phyloP scores from a whole-genome alignment of 805 yeast genomes.

The Pichia pseudocactophila region DNA sequence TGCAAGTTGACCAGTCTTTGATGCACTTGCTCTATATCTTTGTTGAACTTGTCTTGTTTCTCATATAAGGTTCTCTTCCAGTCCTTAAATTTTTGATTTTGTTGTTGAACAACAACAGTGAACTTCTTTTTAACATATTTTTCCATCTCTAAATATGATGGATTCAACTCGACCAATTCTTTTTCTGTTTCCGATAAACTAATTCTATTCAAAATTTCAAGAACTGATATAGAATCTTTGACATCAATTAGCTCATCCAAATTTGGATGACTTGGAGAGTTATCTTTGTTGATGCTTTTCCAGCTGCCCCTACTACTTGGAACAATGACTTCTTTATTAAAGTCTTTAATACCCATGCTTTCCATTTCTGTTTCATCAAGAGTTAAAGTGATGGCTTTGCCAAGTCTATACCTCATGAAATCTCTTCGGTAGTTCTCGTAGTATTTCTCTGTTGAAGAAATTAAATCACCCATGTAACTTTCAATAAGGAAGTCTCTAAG shows the following conservation, averaged over 20 bases:
- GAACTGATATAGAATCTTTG: conserved; percentile 27
- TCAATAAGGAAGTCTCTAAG: conserved; percentile 70
- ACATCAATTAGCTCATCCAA: conserved; percentile 24
- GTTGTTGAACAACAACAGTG: conserved; percentile 34
- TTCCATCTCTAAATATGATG: conserved; percentile 38
- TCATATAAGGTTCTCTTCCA: conserved; percentile 51
- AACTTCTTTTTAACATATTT: conserved; percentile 35
- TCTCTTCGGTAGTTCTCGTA: conserved; percentile 70
- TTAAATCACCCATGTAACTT: conserved; percentile 75
- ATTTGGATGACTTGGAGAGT: conserved; percentile 18
- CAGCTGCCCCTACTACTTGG: conserved; percentile 22
- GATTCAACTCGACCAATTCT: conserved; percentile 34
- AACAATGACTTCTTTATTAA: conserved; percentile 15
- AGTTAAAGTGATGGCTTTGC: conserved; percentile 22
- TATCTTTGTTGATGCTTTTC: conserved; percentile 14
- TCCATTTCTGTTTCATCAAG: conserved; percentile 6
- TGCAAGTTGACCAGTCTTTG: conserved; percentile 30
- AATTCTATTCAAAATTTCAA: conserved; percentile 31
- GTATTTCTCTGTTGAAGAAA: conserved; percentile 72
- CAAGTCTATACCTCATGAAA: conserved; percentile 44
- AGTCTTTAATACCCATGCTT: conserved; percentile 14
- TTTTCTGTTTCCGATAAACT: conserved; percentile 31
- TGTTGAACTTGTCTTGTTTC: conserved; percentile 48
- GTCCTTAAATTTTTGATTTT: conserved; percentile 50
- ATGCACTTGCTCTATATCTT: conserved; percentile 40